Evolutionary conservation across 2,329 filamentous ascomycete genomes (phyloP).

Genomic region (Amylocarpus encephaloides): DNA sequence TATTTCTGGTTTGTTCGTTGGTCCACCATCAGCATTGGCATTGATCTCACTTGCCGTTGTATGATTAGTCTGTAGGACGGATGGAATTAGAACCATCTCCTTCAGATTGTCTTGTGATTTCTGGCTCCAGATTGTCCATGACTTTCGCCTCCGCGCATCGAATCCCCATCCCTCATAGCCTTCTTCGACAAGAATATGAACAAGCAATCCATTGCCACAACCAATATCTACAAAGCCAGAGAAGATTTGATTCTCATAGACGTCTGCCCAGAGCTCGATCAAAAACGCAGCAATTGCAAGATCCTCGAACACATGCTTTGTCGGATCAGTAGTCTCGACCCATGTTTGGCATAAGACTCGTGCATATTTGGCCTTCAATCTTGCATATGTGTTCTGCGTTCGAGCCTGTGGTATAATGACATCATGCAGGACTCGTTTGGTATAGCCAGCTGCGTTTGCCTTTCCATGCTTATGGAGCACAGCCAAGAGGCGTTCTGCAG

Average conservation of each 20-base stretch:
- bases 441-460: slow-evolving; percentile 58
- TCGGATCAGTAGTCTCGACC: slow-evolving; percentile 80
- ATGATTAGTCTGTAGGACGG: slow-evolving; percentile 19
- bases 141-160: slow-evolving; percentile 78
- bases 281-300: slow-evolving; percentile 85
- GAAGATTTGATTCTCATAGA: slow-evolving; percentile 61
- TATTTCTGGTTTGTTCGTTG: slow-evolving; percentile 35
- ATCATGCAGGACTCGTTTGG: slow-evolving; percentile 81
- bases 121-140: slow-evolving; percentile 67
- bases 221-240: slow-evolving; percentile 94
- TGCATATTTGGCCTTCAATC: slow-evolving; percentile 75
- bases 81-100: slow-evolving; percentile 56
- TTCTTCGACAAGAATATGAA: slow-evolving; percentile 73
- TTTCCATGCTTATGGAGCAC: slow-evolving; percentile 69
- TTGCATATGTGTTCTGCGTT: slow-evolving; percentile 76
- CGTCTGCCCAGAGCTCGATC: slow-evolving; percentile 81
- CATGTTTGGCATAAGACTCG: slow-evolving; percentile 63
- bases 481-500: slow-evolving; percentile 61
- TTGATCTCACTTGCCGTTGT: background rate
- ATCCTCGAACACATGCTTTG: slow-evolving; percentile 94
- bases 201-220: slow-evolving; percentile 88
- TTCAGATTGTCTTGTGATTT: slow-evolving; percentile 44
- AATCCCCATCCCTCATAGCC: slow-evolving; percentile 86
- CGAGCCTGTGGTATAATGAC: slow-evolving; percentile 66
- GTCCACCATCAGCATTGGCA: background rate